Base-by-base conservation (phyloP, 768 basidiomycete genomes). In the Daedaleopsis sinensis region DNA sequence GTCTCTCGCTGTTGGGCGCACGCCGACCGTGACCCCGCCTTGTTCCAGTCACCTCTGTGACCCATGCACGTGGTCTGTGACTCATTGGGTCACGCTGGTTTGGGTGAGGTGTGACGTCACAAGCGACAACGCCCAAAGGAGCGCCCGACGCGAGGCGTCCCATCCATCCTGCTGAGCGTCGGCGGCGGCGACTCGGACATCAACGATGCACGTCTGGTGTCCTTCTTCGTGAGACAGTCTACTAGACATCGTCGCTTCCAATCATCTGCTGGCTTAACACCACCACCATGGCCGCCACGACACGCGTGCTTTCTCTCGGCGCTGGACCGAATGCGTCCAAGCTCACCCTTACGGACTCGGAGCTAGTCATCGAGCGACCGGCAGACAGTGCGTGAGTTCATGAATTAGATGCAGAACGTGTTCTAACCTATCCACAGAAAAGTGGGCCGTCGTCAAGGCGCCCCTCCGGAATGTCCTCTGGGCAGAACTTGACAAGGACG, bases 381-480 rank as follows among this genome's bases (percentile, higher is more conserved):
- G 65, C 58, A 5, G 65, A 68, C 37, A 56, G 70, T 71, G 35
- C 61, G 59, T 62, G 15, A 18, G 5, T 5, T 44, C 48, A 16
- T 27, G 24, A 12, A 1, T 44, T n/a, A 7, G 13, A 24, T 10
- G 6, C 47, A 49, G 10, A 8, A 24, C 21, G 19, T n/a, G 10
- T 21, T 13, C 15, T 10, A 24, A 49, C 44, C 36, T 15, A 16
- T 35, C 35, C 32, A 1, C 65, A 70, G 70, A 62, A 57, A 65
- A 65, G 61, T 72, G 69, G 69, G 64, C 65, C 11, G 53, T 54
- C 21, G 58, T 68, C 1, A 68, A 77, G 43, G 66, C 80, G 53
- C 75, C 81, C 44, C 62, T 81, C 44, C 77, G 78, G 36, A 80
- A 88, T 63, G 80, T 94, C 53, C 70, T 94, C 19, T 78, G 78